Base-by-base conservation (phyloP, 257 asterid species). In the Solanum pinnatisectum region DNA sequence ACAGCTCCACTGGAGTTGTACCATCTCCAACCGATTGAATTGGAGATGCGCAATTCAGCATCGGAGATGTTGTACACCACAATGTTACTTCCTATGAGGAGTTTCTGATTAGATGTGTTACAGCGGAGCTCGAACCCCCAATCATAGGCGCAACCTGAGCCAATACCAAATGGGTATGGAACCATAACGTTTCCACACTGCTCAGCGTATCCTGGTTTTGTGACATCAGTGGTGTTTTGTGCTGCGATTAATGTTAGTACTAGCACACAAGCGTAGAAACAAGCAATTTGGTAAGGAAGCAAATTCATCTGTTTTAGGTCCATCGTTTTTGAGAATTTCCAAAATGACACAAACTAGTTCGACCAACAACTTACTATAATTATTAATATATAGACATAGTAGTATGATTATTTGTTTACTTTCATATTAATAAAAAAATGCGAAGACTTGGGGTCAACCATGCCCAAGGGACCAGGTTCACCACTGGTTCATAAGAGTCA, bases 121-220 rank as follows among this genome's bases (percentile, higher is more conserved):
- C 97, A 94, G 87, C n/a, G 60, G 87, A 93, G 87, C 30, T 87
- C 89, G 77, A 91, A 94, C 32, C 52, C 81, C 0, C 83, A 11
- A 88, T 60, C n/a, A 1, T 88, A 4, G 1, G 93, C 90, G 65
- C 96, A 93, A 23, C 87, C 86, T 5, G 94, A 30, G 72, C 93
- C 94, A 23, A 91, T 42, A 68, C 93, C 93, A 72, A 94, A 93
- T 2, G 95, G 95, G 52, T 87, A 91, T 3, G 93, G 94, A 12
- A 94, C 90, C 3, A 93, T 90, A 5, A 92, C 0, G 87, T 90
- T 89, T 1, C 95, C 95, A 7, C 95, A 93, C 85, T 87, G 46
- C 79, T 81, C 84, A 11, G 25, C 90, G 88, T 95, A 94, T 25
- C 88, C 86, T 33, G 94, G 91, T 60, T 87, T 88, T 15, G 33